Evolutionary conservation across 176 grass and related monocot species (phyloP), one percentile per base, ranked within the genome.

Genomic region (Eragrostis curvula): DNA sequence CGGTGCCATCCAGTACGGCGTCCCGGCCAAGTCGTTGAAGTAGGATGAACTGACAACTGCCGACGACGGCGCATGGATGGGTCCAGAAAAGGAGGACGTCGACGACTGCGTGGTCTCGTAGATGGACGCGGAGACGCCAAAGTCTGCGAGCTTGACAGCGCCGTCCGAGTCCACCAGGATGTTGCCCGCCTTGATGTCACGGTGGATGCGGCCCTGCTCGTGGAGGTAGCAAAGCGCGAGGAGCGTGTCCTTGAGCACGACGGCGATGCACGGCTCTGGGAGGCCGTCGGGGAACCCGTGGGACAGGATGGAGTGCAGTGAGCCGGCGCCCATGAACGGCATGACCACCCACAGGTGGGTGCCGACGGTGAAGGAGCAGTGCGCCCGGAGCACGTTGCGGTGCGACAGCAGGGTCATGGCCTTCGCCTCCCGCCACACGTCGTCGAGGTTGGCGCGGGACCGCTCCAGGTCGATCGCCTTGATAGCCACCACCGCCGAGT

Each of bases 1-100:
- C 15, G 94, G 94, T 7, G 94, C 94, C 94, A 97, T 97, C 94
- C 94, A 97, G 68, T 97, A 97, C 16, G 94, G 91, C 77, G 94
- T 97, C 13, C 94, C 94, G 1, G 91, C 91, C 79, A 97, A 86
- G 61, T 94, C 91, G 71, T 70, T 94, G 79, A 94, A 94, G 87
- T 78, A 91, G 21, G 88, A 91, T 0, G 94, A 86, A 2, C 24
- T 13, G 16, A 69, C 24, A 6, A 51, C 69, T 2, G 64, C 16
- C 12, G 83, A 27, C 32, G 32, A 36, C 27, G 86, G 66, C 23
- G 71, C 66, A 24, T 77, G 75, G 7, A 67, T 8, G 58, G 85
- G 78, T 0, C 78, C 78, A 1, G 86, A 73, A 7, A 71, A 43
- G 2, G 87, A 46, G 5, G 83, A 59, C 42, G 81, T 20, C 8